Percentiles rank a stretch among this genome's conserved stretches.
These are phyloP conservation scores for Pulveroboletus frians DNA, from an alignment of 768 basidiomycete species.

Conservation along the genomic window DNA sequence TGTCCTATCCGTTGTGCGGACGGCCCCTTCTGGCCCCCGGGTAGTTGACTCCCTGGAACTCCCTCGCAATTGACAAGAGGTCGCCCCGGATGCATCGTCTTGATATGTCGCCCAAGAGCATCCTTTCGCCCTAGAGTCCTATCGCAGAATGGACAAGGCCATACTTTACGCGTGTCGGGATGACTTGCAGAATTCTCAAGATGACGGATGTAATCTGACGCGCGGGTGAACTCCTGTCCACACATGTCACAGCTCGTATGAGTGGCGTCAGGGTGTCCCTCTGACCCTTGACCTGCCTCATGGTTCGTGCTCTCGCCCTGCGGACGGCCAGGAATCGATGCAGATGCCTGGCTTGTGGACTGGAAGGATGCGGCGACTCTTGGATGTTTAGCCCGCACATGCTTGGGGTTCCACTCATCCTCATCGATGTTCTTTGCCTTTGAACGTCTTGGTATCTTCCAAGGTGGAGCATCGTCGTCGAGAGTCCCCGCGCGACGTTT, in stretches of 20 bases:
- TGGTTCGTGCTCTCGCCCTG: not conserved
- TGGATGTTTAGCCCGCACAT: constrained; percentile 3
- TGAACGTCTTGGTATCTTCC: constrained; percentile 6
- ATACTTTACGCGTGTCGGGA: constrained; percentile 23
- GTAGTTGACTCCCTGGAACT: not conserved
- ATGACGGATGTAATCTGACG: constrained; percentile 21
- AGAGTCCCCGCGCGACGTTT: constrained; percentile 12
- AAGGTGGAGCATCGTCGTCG: not conserved
- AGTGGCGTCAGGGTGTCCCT: not conserved
- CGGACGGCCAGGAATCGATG: not conserved
- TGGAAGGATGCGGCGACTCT: not conserved
- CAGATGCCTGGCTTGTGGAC: not conserved
- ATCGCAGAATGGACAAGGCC: constrained; percentile 22
- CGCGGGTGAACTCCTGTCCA: constrained; percentile 15
- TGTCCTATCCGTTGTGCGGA: constrained; percentile 2
- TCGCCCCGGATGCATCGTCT: constrained; percentile 10
- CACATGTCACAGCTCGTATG: constrained; percentile 12
- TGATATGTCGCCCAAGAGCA: constrained; percentile 23
- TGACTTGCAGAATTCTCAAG: constrained; percentile 19
- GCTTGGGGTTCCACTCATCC: constrained; percentile 17
- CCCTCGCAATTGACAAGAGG: not conserved
- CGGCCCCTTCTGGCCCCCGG: not conserved
- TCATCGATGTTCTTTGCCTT: constrained; percentile 17
- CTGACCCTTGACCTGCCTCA: not conserved
- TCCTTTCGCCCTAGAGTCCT: constrained; percentile 22